A percentile compares a stretch with the other conserved stretches of the same genome.
phyloP scores from a whole-genome alignment of 192 early-diverging fungal genomes.

The Helicostylum pulchrum region DNA sequence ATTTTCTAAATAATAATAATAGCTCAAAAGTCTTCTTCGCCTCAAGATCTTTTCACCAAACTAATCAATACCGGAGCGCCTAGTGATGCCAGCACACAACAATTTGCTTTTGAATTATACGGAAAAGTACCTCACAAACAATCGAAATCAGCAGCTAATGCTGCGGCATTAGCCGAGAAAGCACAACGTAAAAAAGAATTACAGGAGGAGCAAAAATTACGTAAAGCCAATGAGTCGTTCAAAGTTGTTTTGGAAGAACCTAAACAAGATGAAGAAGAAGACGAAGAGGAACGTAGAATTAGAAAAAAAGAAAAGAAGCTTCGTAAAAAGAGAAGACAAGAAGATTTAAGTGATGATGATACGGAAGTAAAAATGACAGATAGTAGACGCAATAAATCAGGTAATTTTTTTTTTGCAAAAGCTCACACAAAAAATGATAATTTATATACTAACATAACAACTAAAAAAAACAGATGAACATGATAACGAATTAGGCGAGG shows the following conservation, averaged over 20 bases:
- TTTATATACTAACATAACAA: conserved; percentile 6
- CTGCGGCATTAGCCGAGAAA: conserved; percentile 37
- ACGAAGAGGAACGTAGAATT: conserved; percentile 47
- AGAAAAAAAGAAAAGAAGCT: conserved; percentile 42
- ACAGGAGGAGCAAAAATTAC: conserved; percentile 53
- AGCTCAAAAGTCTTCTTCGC: conserved; percentile 60
- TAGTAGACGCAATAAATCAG: conserved; percentile 12
- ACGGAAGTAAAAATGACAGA: conserved; percentile 25
- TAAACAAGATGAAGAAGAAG: conserved; percentile 45
- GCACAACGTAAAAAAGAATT: conserved; percentile 54
- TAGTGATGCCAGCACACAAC: conserved; percentile 41
- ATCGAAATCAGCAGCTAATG: conserved; percentile 25
- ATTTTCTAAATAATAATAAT: conserved; percentile 1
- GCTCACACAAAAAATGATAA: conserved; percentile 10
- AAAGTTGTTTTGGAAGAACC: conserved; percentile 30
- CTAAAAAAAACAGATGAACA: conserved; percentile 30
- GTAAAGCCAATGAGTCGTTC: conserved; percentile 35
- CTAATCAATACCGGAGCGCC: conserved; percentile 67
- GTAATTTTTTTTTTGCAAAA: background rate
- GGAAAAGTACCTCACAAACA: conserved; percentile 52
- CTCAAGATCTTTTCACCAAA: conserved; percentile 42
- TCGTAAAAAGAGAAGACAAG: conserved; percentile 45
- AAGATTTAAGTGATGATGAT: conserved; percentile 34
- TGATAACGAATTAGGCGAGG: conserved; percentile 42
- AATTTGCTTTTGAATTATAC: conserved; percentile 68